A percentile compares a stretch with the other conserved stretches of the same genome.
phyloP scores from a whole-genome alignment of 2,329 filamentous ascomycete genomes.

The Aspergillus hortae region DNA sequence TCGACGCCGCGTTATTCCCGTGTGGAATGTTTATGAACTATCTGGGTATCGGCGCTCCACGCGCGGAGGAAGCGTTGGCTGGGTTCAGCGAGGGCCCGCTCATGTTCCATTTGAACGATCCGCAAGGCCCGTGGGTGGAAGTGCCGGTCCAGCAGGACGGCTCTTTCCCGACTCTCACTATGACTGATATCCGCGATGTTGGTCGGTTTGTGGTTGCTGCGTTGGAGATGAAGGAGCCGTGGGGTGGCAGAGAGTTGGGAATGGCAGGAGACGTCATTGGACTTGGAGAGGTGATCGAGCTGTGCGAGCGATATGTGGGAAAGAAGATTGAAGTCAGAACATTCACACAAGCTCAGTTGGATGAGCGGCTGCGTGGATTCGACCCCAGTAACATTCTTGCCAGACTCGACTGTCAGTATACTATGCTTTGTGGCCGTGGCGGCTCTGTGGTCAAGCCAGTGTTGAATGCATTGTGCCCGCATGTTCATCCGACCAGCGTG shows the following conservation, averaged over 20 bases:
- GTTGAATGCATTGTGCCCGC: conserved; percentile 4
- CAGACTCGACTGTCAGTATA: conserved; percentile 9
- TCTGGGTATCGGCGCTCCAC: conserved; percentile 23
- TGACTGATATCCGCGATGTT: conserved; percentile 31
- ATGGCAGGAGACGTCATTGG: conserved; percentile 29
- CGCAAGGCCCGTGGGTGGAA: conserved; percentile 19
- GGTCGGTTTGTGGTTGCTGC: conserved; percentile 30
- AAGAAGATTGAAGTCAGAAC: conserved; percentile 8
- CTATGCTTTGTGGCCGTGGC: conserved; percentile 8
- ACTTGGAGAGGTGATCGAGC: conserved; percentile 21
- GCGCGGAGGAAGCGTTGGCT: not conserved
- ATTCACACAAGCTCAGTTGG: not conserved
- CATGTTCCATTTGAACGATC: conserved; percentile 15
- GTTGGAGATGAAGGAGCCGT: conserved; percentile 23
- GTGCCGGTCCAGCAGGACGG: conserved; percentile 24
- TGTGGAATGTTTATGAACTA: conserved; percentile 37
- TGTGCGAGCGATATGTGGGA: conserved; percentile 20
- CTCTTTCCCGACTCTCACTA: conserved; percentile 20
- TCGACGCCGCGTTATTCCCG: conserved; percentile 30
- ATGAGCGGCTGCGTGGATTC: not conserved
- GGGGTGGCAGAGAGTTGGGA: conserved; percentile 26
- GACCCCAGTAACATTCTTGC: not conserved
- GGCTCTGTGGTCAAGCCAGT: conserved; percentile 2
- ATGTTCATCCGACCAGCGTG: not conserved
- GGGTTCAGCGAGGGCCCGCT: conserved; percentile 4